Evolutionary conservation across 2,329 filamentous ascomycete genomes (phyloP).

Genomic region (Cladophialophora bantiana): DNA sequence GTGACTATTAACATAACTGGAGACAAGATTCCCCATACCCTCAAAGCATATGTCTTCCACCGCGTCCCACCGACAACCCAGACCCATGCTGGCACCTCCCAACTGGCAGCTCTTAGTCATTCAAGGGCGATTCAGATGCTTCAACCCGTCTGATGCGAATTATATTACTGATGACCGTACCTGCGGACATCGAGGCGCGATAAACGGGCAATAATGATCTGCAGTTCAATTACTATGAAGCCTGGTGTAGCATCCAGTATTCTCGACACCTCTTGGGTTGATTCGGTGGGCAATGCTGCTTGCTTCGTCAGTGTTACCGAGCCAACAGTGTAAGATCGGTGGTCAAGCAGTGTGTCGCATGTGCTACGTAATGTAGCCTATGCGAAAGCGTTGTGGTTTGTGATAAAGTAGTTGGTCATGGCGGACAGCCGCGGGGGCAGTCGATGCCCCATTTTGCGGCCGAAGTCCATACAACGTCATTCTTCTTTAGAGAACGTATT

Average conservation of each 20-base stretch:
- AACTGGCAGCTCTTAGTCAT: not conserved
- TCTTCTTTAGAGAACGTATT: too few species aligned
- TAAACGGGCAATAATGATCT: not conserved
- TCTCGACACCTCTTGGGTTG: conserved; percentile 17
- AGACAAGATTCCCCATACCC: not conserved
- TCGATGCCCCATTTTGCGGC: too few species aligned
- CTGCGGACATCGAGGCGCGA: conserved; percentile 7
- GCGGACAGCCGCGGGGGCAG: too few species aligned
- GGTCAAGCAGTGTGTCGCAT: not conserved
- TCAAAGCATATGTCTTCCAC: conserved; percentile 9
- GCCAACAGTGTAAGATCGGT: conserved; percentile 19
- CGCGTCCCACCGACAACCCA: not conserved
- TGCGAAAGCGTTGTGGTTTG: too few species aligned
- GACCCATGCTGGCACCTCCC: not conserved
- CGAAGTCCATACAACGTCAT: too few species aligned
- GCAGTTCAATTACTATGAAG: conserved; percentile 18
- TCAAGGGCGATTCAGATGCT: conserved; percentile 6
- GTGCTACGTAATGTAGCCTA: not conserved
- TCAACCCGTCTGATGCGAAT: conserved; percentile 9
- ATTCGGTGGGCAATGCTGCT: conserved; percentile 3
- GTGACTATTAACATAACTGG: conserved; percentile 2
- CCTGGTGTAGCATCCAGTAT: not conserved
- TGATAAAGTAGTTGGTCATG: too few species aligned
- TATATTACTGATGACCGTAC: conserved; percentile 13
- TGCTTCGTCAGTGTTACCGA: conserved; percentile 16